Conservation (phyloP, 2,329 filamentous ascomycete genomes). For the Trichoderma hamatum region DNA sequence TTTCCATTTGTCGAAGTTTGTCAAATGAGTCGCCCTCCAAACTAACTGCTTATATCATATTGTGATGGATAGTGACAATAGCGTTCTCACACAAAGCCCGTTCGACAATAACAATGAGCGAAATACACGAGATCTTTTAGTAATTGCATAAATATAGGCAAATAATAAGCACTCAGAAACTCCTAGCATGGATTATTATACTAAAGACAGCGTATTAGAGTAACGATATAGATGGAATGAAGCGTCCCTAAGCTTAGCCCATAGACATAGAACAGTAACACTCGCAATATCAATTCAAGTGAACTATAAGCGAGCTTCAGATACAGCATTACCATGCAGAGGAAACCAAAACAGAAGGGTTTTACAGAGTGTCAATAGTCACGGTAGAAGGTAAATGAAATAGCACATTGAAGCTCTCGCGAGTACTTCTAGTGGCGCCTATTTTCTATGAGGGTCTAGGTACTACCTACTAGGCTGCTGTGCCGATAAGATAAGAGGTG, state of each 20-base stretch:
- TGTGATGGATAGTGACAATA: too few relatives aligned
- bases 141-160: too few relatives aligned
- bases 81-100: too few relatives aligned
- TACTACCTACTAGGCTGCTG: neutral
- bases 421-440: neutral
- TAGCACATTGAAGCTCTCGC: neutral
- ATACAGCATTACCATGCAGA: neutral
- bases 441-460: neutral
- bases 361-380: neutral
- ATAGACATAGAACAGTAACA: neutral
- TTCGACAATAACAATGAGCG: too few relatives aligned
- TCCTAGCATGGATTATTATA: neutral
- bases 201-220: neutral
- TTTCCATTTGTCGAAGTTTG: too few relatives aligned
- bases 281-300: too few relatives aligned
- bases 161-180: too few relatives aligned
- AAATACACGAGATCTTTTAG: too few relatives aligned
- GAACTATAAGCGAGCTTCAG: too few relatives aligned
- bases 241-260: neutral
- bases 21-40: too few relatives aligned
- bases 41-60: too few relatives aligned
- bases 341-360: neutral
- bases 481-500: slow-evolving; percentile 8
- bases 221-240: neutral
- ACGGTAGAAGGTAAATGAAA: neutral